Base-by-base conservation (phyloP, 306 rosid genomes). In the Acacia acuminata region DNA sequence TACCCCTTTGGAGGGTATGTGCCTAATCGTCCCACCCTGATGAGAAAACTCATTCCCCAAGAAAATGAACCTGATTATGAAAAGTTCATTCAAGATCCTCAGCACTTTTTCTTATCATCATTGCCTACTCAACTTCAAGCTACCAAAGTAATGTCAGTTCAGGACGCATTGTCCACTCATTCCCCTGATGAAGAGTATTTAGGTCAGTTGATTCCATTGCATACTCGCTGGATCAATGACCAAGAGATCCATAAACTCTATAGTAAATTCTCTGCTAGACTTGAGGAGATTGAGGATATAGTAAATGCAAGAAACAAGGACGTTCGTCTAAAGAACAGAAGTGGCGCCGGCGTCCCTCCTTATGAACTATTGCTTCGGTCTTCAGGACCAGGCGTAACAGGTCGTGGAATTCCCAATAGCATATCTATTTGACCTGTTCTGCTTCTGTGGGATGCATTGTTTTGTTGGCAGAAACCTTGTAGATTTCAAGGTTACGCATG, bases 81-180 rank as follows among this genome's bases (percentile, higher is more conserved):
- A 4, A 89, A 85, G 76, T 92, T 96, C 20, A 89, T 96, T 70
- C 70, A 77, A 47, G 89, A 94, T 85, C 99, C 99, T 27, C 94
- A 93, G 78, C 86, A 55, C 14, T 82, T 82, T 42, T 96, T 93
- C 86, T 86, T 96, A 20, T 89, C 98, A 76, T 92, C 97, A 19
- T 81, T 96, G 86, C 96, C 99, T n/a, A 96, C 97, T 56, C 86
- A 89, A 78, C 99, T 96, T 84, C 97, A 96, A 88, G 99, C 99
- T 58, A 96, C 99, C 65, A 96, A 96, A 85, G 83, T 96, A n/a
- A 96, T 96, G 99, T 98, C 99, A 20, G 98, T 96, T 83, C 98
- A 92, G 85, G 96, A 96, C 81, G 94, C 98, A 10, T 83, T 94
- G 32, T 94, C 98, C 5, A 92, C 97, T 32, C 98, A 96, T 85